A percentile compares a stretch with the other conserved stretches of the same genome.
Conservation (phyloP, 2,329 filamentous ascomycete species). For the Claviceps africana region DNA sequence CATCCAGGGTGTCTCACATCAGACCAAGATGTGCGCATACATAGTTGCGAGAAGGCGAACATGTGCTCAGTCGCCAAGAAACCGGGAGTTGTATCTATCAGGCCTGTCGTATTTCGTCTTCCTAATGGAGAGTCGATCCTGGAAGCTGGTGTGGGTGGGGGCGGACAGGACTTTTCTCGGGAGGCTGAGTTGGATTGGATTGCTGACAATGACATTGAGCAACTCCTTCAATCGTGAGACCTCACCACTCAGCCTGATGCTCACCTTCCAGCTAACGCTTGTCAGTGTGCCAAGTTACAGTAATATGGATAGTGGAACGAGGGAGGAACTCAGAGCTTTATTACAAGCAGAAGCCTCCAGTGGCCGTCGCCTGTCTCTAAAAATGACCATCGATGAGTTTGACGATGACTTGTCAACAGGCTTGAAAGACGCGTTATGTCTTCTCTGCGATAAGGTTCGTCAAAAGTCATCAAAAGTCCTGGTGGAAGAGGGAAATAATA, state of each 20-base stretch:
- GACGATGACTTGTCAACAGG: conserved; percentile 8
- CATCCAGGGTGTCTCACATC: conserved; percentile 60
- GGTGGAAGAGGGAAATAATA: neutral
- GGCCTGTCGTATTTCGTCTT: conserved; percentile 58
- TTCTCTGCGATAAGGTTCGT: conserved; percentile 1
- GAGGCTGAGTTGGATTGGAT: conserved; percentile 50
- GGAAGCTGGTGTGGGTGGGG: conserved; percentile 68
- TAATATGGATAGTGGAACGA: conserved; percentile 3
- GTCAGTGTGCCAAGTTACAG: conserved; percentile 10
- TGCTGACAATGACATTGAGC: conserved; percentile 37
- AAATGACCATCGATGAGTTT: conserved; percentile 10
- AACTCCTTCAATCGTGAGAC: conserved; percentile 26
- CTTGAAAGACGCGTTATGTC: neutral
- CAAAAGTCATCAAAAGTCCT: neutral
- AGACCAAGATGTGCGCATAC: conserved; percentile 49
- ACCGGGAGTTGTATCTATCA: conserved; percentile 54
- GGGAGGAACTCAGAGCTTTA: conserved; percentile 4
- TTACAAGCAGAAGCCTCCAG: conserved; percentile 9
- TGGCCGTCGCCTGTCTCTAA: conserved; percentile 15
- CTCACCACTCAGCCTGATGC: neutral
- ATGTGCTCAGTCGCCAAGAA: conserved; percentile 37
- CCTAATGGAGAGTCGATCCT: conserved; percentile 46
- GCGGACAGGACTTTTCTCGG: conserved; percentile 58
- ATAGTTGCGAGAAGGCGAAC: conserved; percentile 71
- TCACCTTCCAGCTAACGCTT: neutral